phyloP scores from a whole-genome alignment of 305 asterid species.

The Fraxinus ornus region DNA sequence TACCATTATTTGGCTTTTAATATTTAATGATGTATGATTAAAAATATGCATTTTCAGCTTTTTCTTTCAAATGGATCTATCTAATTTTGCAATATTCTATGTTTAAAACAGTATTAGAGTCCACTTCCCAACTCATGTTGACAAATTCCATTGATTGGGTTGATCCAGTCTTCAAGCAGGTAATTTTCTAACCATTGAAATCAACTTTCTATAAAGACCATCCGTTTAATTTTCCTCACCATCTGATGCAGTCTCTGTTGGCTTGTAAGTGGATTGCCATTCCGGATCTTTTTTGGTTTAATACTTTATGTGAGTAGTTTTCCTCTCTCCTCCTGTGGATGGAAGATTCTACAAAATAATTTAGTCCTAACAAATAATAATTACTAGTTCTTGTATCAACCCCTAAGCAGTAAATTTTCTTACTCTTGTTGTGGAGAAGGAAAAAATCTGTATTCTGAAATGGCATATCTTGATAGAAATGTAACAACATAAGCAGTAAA shows the following conservation, averaged over 20 bases:
- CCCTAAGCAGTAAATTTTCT: neutral
- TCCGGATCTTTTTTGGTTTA: neutral
- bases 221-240: neutral
- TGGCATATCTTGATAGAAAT: neutral
- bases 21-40: neutral
- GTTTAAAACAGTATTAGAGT: constrained; percentile 25
- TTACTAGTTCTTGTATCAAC: neutral
- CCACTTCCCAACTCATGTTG: constrained; percentile 32
- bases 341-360: neutral
- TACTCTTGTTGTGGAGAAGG: neutral
- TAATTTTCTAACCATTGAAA: constrained; percentile 3
- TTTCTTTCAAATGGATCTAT: neutral
- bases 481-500: neutral
- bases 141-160: constrained; percentile 39
- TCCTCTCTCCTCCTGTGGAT: neutral
- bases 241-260: neutral
- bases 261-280: neutral
- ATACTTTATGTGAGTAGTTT: neutral
- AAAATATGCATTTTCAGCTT: neutral
- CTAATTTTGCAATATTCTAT: neutral
- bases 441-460: neutral
- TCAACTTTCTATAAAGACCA: neutral
- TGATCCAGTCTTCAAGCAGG: constrained; percentile 33
- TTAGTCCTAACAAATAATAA: neutral
- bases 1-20: neutral